Base-by-base conservation (phyloP, 192 early-diverging fungal species). In the Coemansia sp. region DNA sequence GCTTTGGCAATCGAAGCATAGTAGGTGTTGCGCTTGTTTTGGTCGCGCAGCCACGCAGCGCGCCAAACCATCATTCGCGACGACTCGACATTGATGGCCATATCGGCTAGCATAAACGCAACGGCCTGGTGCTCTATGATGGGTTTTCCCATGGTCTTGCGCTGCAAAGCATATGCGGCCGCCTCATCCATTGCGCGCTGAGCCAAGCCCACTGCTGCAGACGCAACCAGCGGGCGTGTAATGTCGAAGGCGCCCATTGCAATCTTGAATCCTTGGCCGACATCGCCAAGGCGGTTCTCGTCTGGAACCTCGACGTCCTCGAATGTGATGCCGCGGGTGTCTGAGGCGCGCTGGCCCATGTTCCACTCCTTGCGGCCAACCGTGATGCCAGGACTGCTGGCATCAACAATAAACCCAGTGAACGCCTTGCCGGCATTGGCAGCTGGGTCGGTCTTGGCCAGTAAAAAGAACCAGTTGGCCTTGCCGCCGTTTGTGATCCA, bases 401-500 rank as follows among this genome's bases (percentile, higher is more conserved):
- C 94, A 61, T 98, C 95, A 25, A 98, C 91, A 60, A 98, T 95
- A 83, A 98, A 96, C 0, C 94, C 94, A 26, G 95, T 95, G 75
- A 98, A 96, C 15, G 93, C 95, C 68, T 88, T 89, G 49, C 90
- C 94, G 13, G 95, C 82, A 26, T 65, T 85, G 58, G 92, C 92
- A 16, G 68, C 86, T 12, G 89, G 77, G 75, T 95, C 93, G 29
- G 94, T 95, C 68, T 89, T 88, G 37, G 95, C 95, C 42, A 98
- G 83, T 30, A 96, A 87, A 83, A 96, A 98, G 90, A 87, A 96
- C 94, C 94, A 98, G 87, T 98, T 95, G 62, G 95, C 95, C 71
- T 95, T 88, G 28, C 93, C 94, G 64, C 91, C 92, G 71, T 98
- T 98, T 57, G 95, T 98, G 74, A 98, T 98, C 94, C 94, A 98